Evolutionary conservation across 306 rosid species (phyloP).

Genomic region (Glycine tomentella): DNA sequence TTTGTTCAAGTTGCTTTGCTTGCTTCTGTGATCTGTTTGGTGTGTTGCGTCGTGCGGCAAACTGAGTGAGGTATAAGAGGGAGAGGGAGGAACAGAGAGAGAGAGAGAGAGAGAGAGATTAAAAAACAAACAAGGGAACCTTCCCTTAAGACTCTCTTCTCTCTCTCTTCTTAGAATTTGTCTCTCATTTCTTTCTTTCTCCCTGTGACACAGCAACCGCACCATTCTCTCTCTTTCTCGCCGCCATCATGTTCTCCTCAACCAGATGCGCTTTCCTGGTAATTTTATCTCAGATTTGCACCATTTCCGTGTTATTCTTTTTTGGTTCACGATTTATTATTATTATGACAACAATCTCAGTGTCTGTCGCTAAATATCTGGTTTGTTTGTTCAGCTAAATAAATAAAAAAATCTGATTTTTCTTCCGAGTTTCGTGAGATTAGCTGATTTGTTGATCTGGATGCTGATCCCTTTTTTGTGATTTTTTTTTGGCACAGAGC

Average conservation of each 20-base stretch:
- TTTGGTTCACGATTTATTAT: conserved; percentile 1
- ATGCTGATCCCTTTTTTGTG: background rate
- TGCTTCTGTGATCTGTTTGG: conserved; percentile 1
- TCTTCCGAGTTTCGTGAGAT: conserved; percentile 28
- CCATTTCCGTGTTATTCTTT: background rate
- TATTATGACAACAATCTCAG: background rate
- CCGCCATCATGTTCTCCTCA: conserved; percentile 51
- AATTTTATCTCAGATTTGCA: conserved; percentile 41
- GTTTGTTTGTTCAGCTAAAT: background rate
- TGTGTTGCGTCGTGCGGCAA: background rate
- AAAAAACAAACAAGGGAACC: conserved; percentile 23
- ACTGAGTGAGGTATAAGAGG: background rate
- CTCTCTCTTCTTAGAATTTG: background rate
- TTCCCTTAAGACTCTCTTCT: too few relatives aligned
- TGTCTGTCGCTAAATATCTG: conserved; percentile 18
- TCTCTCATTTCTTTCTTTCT: conserved; percentile 38
- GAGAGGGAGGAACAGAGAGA: conserved; percentile 36
- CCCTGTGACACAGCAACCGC: conserved; percentile 4
- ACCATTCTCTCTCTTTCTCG: conserved; percentile 22
- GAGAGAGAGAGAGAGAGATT: background rate
- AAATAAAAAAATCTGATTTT: background rate
- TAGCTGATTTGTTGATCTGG: conserved; percentile 40
- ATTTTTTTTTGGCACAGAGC: conserved; percentile 51
- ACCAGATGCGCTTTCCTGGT: conserved; percentile 58
- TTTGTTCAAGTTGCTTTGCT: background rate